Percentiles rank a stretch among this genome's conserved stretches.
These are phyloP conservation scores for Agaricales sp. DNA, from an alignment of 1,284 basidiomycete species.

Conservation along the genomic window DNA sequence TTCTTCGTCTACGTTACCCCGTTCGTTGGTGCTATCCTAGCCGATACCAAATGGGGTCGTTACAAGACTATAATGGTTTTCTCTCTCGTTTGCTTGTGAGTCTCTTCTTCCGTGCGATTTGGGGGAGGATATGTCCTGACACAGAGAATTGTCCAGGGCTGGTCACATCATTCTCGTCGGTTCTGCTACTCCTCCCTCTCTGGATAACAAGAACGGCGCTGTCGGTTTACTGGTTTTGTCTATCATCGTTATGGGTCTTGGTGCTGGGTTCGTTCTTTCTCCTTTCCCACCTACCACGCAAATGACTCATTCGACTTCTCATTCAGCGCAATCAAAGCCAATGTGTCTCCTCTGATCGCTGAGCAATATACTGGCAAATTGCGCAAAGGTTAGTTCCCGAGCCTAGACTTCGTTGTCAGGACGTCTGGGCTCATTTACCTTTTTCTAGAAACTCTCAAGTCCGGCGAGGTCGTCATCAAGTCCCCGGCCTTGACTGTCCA, in stretches of 20 bases:
- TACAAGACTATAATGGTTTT: conserved; percentile 52
- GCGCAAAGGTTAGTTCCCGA: conserved; percentile 23
- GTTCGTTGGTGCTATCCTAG: conserved; percentile 38
- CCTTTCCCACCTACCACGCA: background rate
- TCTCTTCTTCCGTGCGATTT: conserved; percentile 1
- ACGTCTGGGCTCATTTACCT: background rate
- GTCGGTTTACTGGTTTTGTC: conserved; percentile 27
- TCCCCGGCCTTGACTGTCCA: conserved; percentile 48
- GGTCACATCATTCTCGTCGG: conserved; percentile 35
- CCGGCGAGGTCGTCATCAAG: conserved; percentile 53
- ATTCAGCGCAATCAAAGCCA: conserved; percentile 38
- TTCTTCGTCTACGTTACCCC: conserved; percentile 40
- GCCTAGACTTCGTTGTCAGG: background rate
- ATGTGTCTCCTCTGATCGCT: conserved; percentile 48
- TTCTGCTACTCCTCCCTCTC: conserved; percentile 24
- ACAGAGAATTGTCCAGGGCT: conserved; percentile 12
- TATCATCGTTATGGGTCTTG: conserved; percentile 36
- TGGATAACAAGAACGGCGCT: conserved; percentile 22
- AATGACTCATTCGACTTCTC: no score
- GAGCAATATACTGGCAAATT: conserved; percentile 43
- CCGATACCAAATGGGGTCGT: conserved; percentile 47
- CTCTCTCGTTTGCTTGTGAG: conserved; percentile 28
- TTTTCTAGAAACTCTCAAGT: conserved; percentile 26
- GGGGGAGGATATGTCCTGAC: conserved; percentile 3
- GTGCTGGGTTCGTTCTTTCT: conserved; percentile 15